These are phyloP conservation scores for Boletus barrowsii DNA, from an alignment of 768 basidiomycete species.

Conservation along the genomic window DNA sequence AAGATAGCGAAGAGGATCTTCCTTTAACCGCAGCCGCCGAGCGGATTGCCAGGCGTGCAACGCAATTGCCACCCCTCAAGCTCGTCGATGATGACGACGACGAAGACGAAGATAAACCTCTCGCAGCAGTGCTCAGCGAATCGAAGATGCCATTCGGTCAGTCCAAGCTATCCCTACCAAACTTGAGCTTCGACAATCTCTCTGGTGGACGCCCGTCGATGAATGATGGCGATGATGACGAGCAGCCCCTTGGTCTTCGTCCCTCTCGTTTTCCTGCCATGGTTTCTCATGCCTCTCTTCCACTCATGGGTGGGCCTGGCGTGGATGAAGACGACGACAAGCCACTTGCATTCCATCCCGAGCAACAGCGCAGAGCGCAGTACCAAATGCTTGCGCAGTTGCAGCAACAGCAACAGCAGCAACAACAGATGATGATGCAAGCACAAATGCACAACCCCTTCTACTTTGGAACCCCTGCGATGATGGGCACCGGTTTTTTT, in stretches of 20 bases:
- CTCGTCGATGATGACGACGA: slow-evolving; percentile 47
- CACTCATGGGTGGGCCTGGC: slow-evolving; percentile 38
- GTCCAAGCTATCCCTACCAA: slow-evolving; percentile 42
- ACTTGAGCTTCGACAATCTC: slow-evolving; percentile 40
- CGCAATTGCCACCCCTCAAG: slow-evolving; percentile 22
- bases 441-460: slow-evolving; percentile 73
- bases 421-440: slow-evolving; percentile 72
- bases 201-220: slow-evolving; percentile 10
- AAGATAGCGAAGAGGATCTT: slow-evolving; percentile 76
- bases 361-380: slow-evolving; percentile 74
- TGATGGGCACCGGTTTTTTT: slow-evolving; percentile 73
- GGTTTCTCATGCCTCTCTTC: slow-evolving; percentile 24
- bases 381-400: slow-evolving; percentile 39
- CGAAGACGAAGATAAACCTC: slow-evolving; percentile 54
- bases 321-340: slow-evolving; percentile 64
- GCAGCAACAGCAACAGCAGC: slow-evolving; percentile 53
- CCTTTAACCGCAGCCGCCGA: slow-evolving; percentile 67
- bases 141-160: slow-evolving; percentile 42
- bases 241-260: slow-evolving; percentile 69
- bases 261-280: slow-evolving; percentile 44
- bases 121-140: slow-evolving; percentile 56
- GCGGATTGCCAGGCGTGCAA: slow-evolving; percentile 49
- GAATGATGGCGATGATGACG: slow-evolving; percentile 61
- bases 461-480: slow-evolving; percentile 63
- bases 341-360: slow-evolving; percentile 71